Base-by-base conservation (phyloP, 768 basidiomycete species). In the Hypholoma fasciculare region DNA sequence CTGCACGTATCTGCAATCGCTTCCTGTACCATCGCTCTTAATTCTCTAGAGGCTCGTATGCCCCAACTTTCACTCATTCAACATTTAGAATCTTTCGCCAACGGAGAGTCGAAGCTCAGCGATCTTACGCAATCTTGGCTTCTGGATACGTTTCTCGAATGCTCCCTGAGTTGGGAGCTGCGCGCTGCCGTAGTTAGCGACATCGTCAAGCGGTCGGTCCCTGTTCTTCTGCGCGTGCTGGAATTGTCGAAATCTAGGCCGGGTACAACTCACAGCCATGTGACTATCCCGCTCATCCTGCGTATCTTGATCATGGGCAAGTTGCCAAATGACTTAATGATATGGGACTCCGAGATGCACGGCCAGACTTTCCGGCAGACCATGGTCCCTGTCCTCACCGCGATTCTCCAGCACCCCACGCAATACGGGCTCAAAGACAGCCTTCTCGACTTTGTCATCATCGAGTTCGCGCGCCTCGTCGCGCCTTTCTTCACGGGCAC, bases 131-230 rank as follows among this genome's bases (percentile, higher is more conserved):
- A 75, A 48, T 69, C 65, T 9, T 76, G 73, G 68, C 64, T 79
- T 20, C 67, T 79, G 2, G 75, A 78, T 42, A 77, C 75, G 19
- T 69, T 78, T 54, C 65, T 74, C 13, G 75, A 76, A 26, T 73
- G 73, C 27, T 63, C 72, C 9, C 58, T 71, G 36, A 69, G 64
- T 34, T 78, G 76, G 78, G 76, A 75, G 52, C 70, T 78, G 62
- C 70, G 72, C 4, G 62, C 65, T 4, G 71, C 70, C 1, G 71
- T 74, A 11, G 69, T 76, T 42, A 72, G 73, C 39, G 69, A 75
- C 49, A 73, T 76, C 2, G 65, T 64, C 2, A 63, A 59, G 20
- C 67, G 68, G 44, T 72, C 72, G 20, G 70, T 78, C 2, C 75
- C 77, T 9, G 63, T 73, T 27, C 67, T 77, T 17, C 48, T 78